phyloP scores from a whole-genome alignment of 129 eudicot genomes.

The sunflower (Helianthus annuus) region DNA sequence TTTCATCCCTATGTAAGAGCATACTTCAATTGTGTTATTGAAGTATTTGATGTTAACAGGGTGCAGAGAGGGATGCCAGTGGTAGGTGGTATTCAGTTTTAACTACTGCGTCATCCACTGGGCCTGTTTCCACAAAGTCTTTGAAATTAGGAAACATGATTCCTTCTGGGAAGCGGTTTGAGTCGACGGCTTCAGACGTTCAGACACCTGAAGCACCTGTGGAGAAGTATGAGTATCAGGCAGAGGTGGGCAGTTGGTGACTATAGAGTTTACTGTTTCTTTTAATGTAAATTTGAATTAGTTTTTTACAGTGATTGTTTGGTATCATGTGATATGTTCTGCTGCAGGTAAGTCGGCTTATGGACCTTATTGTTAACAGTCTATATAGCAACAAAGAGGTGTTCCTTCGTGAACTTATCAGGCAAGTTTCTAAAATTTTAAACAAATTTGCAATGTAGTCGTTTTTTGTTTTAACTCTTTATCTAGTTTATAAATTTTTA shows the following conservation, averaged over 20 bases:
- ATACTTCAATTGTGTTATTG: not conserved
- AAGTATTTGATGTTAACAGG: slow-evolving; percentile 36
- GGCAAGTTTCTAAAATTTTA: slow-evolving; percentile 37
- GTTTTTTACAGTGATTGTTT: not conserved
- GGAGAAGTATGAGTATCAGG: slow-evolving; percentile 94
- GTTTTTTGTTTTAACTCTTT: not conserved
- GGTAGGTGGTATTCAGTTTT: slow-evolving; percentile 62
- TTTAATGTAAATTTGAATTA: not conserved
- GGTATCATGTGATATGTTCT: not conserved
- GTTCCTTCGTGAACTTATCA: slow-evolving; percentile 95
- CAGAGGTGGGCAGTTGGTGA: slow-evolving; percentile 59
- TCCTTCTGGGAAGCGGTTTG: slow-evolving; percentile 48
- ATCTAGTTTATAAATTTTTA: not conserved
- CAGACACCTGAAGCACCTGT: slow-evolving; percentile 52
- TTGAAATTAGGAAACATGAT: slow-evolving; percentile 35
- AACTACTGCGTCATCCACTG: slow-evolving; percentile 25
- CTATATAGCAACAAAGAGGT: slow-evolving; percentile 95
- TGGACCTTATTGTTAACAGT: slow-evolving; percentile 97
- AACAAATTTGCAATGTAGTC: slow-evolving; percentile 13
- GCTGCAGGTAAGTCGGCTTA: slow-evolving; percentile 87
- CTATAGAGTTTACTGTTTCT: not conserved
- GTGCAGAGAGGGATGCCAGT: slow-evolving; percentile 45
- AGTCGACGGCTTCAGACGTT: slow-evolving; percentile 75
- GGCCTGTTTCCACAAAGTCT: slow-evolving; percentile 33
- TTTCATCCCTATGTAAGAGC: not conserved